Evolutionary conservation across 2,329 filamentous ascomycete species (phyloP).

Genomic region (Cercospora brassicicola): DNA sequence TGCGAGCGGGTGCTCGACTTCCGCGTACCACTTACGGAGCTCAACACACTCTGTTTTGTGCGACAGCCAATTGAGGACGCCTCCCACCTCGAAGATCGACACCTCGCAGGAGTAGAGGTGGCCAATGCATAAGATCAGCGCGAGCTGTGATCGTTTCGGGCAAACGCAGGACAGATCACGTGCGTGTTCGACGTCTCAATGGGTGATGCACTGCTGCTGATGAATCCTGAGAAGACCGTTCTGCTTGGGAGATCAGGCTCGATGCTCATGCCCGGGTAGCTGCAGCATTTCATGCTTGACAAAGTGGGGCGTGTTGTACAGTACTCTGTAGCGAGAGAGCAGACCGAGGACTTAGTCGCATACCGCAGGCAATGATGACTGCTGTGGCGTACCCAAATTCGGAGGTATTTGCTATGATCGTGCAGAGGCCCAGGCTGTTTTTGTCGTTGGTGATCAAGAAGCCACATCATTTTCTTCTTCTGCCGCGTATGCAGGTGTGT

Average conservation of each 20-base stretch:
- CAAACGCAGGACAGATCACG: conserved; percentile 6
- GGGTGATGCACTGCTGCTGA: background rate
- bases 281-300: background rate
- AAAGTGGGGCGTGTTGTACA: background rate
- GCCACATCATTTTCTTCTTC: background rate
- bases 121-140: conserved; percentile 10
- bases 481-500: background rate
- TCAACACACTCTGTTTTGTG: conserved; percentile 1
- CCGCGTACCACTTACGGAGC: conserved; percentile 12
- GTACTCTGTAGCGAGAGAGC: background rate
- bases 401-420: background rate
- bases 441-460: background rate
- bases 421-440: background rate
- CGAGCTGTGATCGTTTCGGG: background rate
- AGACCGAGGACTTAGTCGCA: background rate
- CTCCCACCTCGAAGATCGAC: background rate
- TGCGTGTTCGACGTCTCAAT: background rate
- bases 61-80: conserved; percentile 1
- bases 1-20: conserved; percentile 1
- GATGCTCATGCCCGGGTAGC: background rate
- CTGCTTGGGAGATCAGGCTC: background rate
- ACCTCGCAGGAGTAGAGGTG: conserved; percentile 1
- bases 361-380: background rate
- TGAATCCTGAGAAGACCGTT: background rate
- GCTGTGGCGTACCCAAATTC: background rate